Evolutionary conservation across 192 early-diverging fungal species (phyloP), one percentile per base, ranked within the genome.

Genomic region (Linnemannia zychae): DNA sequence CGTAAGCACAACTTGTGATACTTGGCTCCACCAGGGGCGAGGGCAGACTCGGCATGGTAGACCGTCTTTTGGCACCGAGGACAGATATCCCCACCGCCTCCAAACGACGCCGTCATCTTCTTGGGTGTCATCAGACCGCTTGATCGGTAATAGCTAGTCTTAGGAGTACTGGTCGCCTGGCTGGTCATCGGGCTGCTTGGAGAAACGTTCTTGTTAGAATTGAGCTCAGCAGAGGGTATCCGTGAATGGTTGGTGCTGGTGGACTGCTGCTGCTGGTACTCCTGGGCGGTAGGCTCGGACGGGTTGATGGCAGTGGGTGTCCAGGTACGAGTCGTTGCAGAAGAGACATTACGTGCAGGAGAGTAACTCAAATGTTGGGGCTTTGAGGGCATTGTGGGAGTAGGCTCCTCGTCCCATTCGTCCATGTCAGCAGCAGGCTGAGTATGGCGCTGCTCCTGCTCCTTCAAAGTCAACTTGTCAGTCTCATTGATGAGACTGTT

Each of bases 1-100:
- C 87, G 85, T 47, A 93, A 71, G 72, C 92, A 93, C 17, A 90
- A 46, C 53, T 91, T 93, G 71, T 93, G 92, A 70, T 91, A 93
- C 67, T 93, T 93, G 49, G 88, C 87, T 9, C 90, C 90, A n/a
- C 91, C 92, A 15, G 73, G 75, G 9, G 82, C 69, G 18, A 71
- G 67, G 71, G 91, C 91, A 71, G 89, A 82, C 79, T 93, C 92
- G 13, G 91, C 92, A 63, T 91, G 91, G 76, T 91, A 93, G 20
- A 93, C 92, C 15, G 88, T 76, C 52, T 93, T 93, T 71, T 86
- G 77, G 76, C 92, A 93, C 22, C 89, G 81, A 24, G 89, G 87
- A 53, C 92, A 93, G 38, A 88, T 90, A 74, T 93, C 92, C 1
- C 83, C 83, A 4, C 81, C 81, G 15, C 83, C 83, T 2, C 83